phyloP scores from a whole-genome alignment of 331 rosid genomes.

The Malus hybrid region DNA sequence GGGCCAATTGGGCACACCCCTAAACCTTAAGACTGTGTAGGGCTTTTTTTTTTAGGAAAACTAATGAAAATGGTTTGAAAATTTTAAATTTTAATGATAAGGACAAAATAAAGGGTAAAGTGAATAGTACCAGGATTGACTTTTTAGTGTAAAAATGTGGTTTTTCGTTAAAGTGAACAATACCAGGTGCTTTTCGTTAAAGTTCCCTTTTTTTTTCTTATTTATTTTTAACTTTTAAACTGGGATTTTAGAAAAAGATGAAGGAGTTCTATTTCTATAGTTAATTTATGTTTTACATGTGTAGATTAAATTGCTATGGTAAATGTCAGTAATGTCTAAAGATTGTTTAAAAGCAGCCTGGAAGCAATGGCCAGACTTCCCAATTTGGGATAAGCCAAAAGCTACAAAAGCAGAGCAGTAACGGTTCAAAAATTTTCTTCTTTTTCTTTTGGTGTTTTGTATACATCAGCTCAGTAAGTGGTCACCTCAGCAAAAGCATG shows the following conservation, averaged over 20 bases:
- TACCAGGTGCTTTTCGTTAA: too few species aligned
- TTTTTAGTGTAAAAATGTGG: too few species aligned
- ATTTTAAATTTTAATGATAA: too few species aligned
- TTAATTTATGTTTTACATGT: neutral
- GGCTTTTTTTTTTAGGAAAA: neutral
- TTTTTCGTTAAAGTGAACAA: too few species aligned
- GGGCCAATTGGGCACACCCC: neutral
- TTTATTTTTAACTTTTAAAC: too few species aligned
- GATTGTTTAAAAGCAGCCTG: neutral
- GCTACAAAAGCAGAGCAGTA: neutral
- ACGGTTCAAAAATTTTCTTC: neutral
- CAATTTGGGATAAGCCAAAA: neutral
- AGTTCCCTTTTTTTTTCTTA: too few species aligned
- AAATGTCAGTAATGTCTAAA: neutral
- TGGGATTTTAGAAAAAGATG: neutral
- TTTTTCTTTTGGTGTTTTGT: neutral
- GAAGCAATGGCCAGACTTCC: conserved; percentile 5
- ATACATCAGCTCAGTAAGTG: conserved; percentile 17
- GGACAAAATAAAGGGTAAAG: too few species aligned
- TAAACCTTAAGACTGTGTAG: neutral
- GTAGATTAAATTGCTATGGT: neutral
- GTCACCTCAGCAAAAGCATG: conserved; percentile 32
- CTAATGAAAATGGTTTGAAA: too few species aligned
- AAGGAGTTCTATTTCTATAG: conserved; percentile 10
- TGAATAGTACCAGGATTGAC: too few species aligned